Evolutionary conservation across 2,329 filamentous ascomycete genomes (phyloP), one percentile per base, ranked within the genome.

Genomic region (Neofusicoccum sp.): DNA sequence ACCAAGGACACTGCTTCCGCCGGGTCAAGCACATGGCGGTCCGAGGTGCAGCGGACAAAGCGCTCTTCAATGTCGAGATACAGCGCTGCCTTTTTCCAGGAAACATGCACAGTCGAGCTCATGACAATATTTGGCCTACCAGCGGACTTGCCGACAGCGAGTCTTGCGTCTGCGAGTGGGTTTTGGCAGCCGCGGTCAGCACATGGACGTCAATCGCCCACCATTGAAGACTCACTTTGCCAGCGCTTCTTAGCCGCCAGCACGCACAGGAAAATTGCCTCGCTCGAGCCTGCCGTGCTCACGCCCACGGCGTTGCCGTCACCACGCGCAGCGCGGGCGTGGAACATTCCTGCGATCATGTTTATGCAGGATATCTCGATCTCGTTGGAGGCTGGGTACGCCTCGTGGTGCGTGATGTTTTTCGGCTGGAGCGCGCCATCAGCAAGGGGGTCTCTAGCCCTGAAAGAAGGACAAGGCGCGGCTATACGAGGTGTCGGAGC

Each of bases 31-130:
- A 88, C 85, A 65, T 83, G 89, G 64, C 87, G 84, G 8, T 84
- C 81, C 4, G 81, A 76, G 3, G 85, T 87, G 74, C 85, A 88
- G 76, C 83, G 88, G 64, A 87, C 84, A 66, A 86, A 93, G 78
- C 91, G 92, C 82, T 97, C 93, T 69, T 97, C 94, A 45, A 97
- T 86, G 71, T 98, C 94, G 71, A 96, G 95, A 80, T 96, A 96
- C 58, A 92, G 85, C 4, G 89, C 87, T 0, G 80, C 80, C 82
- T 97, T 97, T 78, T 97, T 93, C 93, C 93, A 97, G 83, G 93
- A 97, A 44, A 97, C 94, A 79, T 98, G 94, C 2, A 97, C 94
- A 36, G 94, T 93, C 31, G 91, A 92, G 71, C 91, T 95, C 94
- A 98, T 97, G 82, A 98, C 81, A 66, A 98, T 89, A 79, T 98